Evolutionary conservation across 73 alveolate species (phyloP).

Genomic region (Uronychia setigera): DNA sequence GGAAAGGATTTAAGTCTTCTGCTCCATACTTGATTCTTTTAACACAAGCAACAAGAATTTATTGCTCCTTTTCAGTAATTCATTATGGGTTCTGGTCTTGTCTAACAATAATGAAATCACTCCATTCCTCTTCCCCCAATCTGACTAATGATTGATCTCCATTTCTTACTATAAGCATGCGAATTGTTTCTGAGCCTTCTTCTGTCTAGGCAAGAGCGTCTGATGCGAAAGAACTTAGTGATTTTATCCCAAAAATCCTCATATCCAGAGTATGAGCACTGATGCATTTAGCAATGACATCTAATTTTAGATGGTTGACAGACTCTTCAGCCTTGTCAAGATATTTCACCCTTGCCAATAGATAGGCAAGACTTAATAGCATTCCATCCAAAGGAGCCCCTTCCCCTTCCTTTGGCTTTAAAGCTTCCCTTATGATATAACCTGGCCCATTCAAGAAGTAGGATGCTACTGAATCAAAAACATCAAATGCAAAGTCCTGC

Average conservation of each 20-base stretch:
- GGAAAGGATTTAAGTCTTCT: neutral
- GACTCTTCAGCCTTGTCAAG: neutral
- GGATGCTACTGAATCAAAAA: neutral
- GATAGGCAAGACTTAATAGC: neutral
- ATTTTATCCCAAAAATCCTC: neutral
- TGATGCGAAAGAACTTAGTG: neutral
- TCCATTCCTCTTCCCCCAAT: neutral
- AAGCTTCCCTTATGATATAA: neutral
- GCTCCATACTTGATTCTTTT: neutral
- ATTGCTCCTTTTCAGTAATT: neutral
- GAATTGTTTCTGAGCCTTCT: neutral
- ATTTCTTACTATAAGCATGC: neutral
- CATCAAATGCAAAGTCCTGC: neutral
- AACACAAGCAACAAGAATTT: neutral
- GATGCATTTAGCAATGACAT: neutral
- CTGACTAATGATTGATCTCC: neutral
- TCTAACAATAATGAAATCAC: neutral
- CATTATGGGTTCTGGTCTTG: neutral
- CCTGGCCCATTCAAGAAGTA: neutral
- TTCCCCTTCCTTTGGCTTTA: neutral
- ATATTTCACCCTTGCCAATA: neutral
- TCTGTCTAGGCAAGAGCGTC: neutral
- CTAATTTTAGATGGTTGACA: neutral
- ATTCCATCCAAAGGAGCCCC: neutral
- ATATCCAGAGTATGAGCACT: neutral